phyloP scores from a whole-genome alignment of 169 alveolate genomes.

The Plasmodium malariae region DNA sequence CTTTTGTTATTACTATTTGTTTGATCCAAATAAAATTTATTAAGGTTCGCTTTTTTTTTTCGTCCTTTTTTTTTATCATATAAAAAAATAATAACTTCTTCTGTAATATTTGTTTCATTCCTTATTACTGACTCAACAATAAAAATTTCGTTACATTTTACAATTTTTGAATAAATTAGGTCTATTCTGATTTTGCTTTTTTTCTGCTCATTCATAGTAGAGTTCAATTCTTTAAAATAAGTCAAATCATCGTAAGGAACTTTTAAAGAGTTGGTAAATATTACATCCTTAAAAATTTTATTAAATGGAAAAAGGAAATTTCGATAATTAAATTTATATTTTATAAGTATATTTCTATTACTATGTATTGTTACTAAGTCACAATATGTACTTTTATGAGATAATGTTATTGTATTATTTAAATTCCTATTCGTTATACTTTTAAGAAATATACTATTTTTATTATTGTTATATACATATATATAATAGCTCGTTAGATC shows the following conservation, averaged over 20 bases:
- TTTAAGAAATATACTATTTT: constrained; percentile 19
- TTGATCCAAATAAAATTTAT: neutral
- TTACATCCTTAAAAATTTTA: constrained; percentile 20
- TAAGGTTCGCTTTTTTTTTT: neutral
- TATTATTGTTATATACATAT: constrained; percentile 54
- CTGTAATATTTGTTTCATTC: constrained; percentile 69
- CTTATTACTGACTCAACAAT: constrained; percentile 54
- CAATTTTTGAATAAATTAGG: constrained; percentile 40
- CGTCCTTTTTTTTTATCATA: constrained; percentile 23
- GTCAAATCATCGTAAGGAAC: constrained; percentile 15
- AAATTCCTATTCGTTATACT: constrained; percentile 3
- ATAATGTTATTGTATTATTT: neutral
- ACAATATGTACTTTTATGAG: constrained; percentile 44
- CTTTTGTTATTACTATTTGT: neutral
- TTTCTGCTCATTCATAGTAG: constrained; percentile 17
- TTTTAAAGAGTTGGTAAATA: constrained; percentile 5
- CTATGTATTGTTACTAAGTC: constrained; percentile 20
- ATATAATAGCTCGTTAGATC: constrained; percentile 15
- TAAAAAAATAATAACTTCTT: constrained; percentile 67
- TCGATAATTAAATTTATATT: constrained; percentile 26
- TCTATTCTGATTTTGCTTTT: constrained; percentile 68
- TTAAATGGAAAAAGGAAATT: constrained; percentile 60
- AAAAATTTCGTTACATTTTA: constrained; percentile 57
- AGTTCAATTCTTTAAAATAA: neutral
- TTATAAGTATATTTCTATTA: constrained; percentile 7